Evolutionary conservation across 2,329 filamentous ascomycete genomes (phyloP).

Genomic region (Neocatenulostroma microsporum): DNA sequence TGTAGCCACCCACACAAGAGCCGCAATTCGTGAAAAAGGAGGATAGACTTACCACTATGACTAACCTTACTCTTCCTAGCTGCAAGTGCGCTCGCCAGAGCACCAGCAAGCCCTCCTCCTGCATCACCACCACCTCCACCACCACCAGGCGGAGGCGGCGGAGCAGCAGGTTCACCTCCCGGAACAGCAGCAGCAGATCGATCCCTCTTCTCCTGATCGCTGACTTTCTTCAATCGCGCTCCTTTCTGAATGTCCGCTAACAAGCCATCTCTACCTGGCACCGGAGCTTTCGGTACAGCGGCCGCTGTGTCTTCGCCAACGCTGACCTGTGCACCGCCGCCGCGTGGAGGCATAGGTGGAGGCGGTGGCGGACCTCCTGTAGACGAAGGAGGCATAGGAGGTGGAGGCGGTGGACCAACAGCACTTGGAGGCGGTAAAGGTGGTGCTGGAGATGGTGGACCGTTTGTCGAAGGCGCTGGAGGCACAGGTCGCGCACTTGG

Average conservation of each 20-base stretch:
- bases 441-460: conserved; percentile 35
- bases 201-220: conserved; percentile 61
- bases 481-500: conserved; percentile 8
- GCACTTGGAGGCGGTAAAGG: conserved; percentile 35
- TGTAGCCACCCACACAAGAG: neutral
- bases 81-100: conserved; percentile 72
- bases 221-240: conserved; percentile 64
- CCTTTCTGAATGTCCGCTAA: conserved; percentile 64
- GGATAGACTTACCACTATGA: conserved; percentile 70
- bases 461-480: conserved; percentile 3
- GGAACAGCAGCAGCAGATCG: conserved; percentile 58
- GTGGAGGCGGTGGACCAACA: conserved; percentile 32
- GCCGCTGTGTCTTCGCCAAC: conserved; percentile 31
- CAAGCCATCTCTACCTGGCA: conserved; percentile 50
- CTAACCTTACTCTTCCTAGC: conserved; percentile 89
- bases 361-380: conserved; percentile 34
- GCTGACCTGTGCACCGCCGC: conserved; percentile 34
- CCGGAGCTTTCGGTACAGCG: conserved; percentile 42
- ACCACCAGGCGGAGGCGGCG: conserved; percentile 36
- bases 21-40: conserved; percentile 1
- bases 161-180: conserved; percentile 46
- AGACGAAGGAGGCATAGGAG: conserved; percentile 38
- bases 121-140: conserved; percentile 47
- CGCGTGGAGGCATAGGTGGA: conserved; percentile 29
- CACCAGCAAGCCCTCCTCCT: conserved; percentile 37